Evolutionary conservation across 495 filamentous ascomycete species (phyloP), one percentile per base, ranked within the genome.

Genomic region (Aspergillus conjunctus): DNA sequence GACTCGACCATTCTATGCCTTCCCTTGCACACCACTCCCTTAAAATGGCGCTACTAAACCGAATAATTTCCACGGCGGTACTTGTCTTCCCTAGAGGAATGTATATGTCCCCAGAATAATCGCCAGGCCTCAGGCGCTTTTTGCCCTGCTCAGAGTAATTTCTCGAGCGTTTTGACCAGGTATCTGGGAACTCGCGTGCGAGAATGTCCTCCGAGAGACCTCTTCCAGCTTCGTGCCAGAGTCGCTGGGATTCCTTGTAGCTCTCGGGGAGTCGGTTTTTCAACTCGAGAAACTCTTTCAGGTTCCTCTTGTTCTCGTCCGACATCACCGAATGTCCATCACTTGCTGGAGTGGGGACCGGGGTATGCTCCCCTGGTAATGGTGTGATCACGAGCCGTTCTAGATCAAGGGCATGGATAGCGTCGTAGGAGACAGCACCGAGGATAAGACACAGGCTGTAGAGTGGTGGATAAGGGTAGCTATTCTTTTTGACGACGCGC

Each of bases 21-120:
- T 82, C 74, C 30, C 73, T 76, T 26, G 51, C 54, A 43, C 78
- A 79, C 75, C 77, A 82, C 56, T 83, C 81, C 30, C 67, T 71
- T 46, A 83, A 63, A 30, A 82, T 59, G 22, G 71, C 67, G 62
- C 71, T 71, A 22, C 75, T 76, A 58, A 82, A 77, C 1, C 79
- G 75, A 7, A 81, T 76, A 5, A 79, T 75, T 61, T 83, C 79
- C 22, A 82, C 68, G 10, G 77, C 73, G 9, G 73, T 73, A 39
- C 69, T 78, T 18, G 71, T 67, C 15, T 69, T 71, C 21, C 71
- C 70, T 20, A 83, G 58, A 0, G 81, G 81, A 9, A 83, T 53
- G 54, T 74, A 75, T 57, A 73, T 82, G 9, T 67, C 68, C 14
- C 73, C 75, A 14, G 69, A 65, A 62, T 82, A 83, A 12, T 79